A percentile compares a stretch with the other conserved stretches of the same genome.
Evolutionary conservation across 1,284 basidiomycete genomes (phyloP).

Genomic region (Rhizoctonia solani): DNA sequence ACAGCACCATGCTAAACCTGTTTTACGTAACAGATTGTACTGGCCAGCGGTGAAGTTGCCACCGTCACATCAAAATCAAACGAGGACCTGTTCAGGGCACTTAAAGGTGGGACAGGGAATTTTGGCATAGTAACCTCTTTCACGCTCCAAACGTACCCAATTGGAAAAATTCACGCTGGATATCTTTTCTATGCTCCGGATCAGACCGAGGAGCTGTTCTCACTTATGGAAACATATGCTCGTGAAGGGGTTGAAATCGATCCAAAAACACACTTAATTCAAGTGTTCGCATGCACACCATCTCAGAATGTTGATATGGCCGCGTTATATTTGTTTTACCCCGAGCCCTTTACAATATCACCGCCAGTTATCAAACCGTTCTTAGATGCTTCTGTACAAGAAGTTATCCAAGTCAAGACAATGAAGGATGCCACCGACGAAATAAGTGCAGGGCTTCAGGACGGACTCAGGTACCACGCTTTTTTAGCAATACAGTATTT

Average conservation of each 20-base stretch:
- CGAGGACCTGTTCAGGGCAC: constrained; percentile 9
- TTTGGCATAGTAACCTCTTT: constrained; percentile 18
- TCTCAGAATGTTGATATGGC: constrained; percentile 2
- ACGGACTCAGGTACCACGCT: constrained; percentile 3
- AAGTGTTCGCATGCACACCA: neutral
- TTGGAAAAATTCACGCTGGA: neutral
- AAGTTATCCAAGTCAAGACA: constrained; percentile 4
- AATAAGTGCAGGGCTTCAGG: neutral
- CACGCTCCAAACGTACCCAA: neutral
- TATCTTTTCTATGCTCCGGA: constrained; percentile 1
- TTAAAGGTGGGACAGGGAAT: constrained; percentile 14
- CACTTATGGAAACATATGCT: constrained; percentile 3
- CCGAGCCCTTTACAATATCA: neutral
- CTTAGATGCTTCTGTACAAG: neutral
- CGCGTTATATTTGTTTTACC: constrained; percentile 5
- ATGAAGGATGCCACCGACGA: constrained; percentile 10
- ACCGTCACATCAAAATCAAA: neutral
- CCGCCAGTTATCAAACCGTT: constrained; percentile 9
- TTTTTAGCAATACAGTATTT: neutral
- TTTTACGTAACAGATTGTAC: neutral
- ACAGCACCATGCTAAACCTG: neutral
- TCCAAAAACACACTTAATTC: constrained; percentile 3
- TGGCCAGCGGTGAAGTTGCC: neutral
- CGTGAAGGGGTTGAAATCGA: neutral
- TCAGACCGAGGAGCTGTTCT: neutral